Evolutionary conservation across 371 early-diverging fungal species (phyloP).

Genomic region (Enterocytospora artemiae): DNA sequence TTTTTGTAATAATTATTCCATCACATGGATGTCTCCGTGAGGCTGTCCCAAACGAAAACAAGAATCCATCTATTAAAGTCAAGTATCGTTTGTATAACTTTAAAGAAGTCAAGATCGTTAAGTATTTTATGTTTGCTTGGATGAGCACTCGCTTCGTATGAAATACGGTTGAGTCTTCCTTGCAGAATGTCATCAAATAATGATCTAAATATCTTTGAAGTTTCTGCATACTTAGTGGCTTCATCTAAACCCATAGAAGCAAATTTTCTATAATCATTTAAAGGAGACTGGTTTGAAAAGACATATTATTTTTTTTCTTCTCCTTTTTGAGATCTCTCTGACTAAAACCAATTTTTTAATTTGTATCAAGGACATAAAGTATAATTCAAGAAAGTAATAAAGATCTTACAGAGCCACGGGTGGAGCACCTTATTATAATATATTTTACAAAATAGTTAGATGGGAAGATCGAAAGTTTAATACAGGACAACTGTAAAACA

Average conservation of each 20-base stretch:
- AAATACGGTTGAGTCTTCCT: neutral
- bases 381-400: too few species aligned
- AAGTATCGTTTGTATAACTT: neutral
- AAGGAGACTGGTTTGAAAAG: neutral
- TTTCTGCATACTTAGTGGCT: neutral
- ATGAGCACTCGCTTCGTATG: neutral
- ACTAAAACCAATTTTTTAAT: too few species aligned
- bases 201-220: neutral
- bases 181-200: neutral
- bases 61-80: neutral
- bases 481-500: too few species aligned
- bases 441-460: too few species aligned
- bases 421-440: too few species aligned
- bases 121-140: neutral
- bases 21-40: neutral
- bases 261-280: neutral
- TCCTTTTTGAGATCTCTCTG: neutral
- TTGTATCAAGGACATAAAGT: too few species aligned
- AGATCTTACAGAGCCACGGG: too few species aligned
- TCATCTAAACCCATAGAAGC: neutral
- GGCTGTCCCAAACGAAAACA: neutral
- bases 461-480: too few species aligned
- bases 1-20: neutral
- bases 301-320: neutral
- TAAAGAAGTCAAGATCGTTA: neutral